Evolutionary conservation across 768 basidiomycete species (phyloP).

Genomic region (Melanogaster broomeanus): DNA sequence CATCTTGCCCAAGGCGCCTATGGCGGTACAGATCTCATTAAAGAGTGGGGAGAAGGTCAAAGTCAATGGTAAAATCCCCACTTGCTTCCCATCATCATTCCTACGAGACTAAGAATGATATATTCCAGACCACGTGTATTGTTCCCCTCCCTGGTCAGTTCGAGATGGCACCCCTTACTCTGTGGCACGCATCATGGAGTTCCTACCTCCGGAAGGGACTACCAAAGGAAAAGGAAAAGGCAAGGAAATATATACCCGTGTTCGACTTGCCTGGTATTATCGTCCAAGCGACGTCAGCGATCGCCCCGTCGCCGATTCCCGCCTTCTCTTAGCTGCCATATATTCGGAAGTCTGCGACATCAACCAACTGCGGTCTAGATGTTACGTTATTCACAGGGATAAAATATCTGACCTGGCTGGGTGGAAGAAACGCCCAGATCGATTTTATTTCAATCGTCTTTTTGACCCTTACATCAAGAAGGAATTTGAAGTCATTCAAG

Average conservation of each 20-base stretch:
- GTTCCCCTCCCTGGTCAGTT: slow-evolving; percentile 89
- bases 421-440: slow-evolving; percentile 93
- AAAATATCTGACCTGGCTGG: slow-evolving; percentile 90
- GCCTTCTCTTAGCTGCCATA: slow-evolving; percentile 91
- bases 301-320: slow-evolving; percentile 86
- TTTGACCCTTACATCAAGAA: slow-evolving; percentile 99
- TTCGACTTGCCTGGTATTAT: slow-evolving; percentile 95
- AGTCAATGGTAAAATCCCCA: slow-evolving; percentile 69
- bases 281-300: slow-evolving; percentile 95
- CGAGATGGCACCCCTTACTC: slow-evolving; percentile 96
- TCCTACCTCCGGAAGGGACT: slow-evolving; percentile 77
- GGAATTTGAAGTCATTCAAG: slow-evolving; percentile 94
- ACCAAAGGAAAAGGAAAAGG: slow-evolving; percentile 66
- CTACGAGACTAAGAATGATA: slow-evolving; percentile 26
- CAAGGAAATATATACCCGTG: slow-evolving; percentile 75
- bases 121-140: slow-evolving; percentile 91
- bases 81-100: slow-evolving; percentile 13
- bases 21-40: slow-evolving; percentile 51
- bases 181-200: slow-evolving; percentile 96
- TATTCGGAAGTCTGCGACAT: slow-evolving; percentile 96
- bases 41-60: slow-evolving; percentile 84
- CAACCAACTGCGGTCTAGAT: slow-evolving; percentile 88
- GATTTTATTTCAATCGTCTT: slow-evolving; percentile 94
- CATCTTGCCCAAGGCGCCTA: slow-evolving; percentile 18
- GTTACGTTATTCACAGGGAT: slow-evolving; percentile 93